phyloP scores from a whole-genome alignment of 441 rosid genomes.

The Isatis lusitanica region DNA sequence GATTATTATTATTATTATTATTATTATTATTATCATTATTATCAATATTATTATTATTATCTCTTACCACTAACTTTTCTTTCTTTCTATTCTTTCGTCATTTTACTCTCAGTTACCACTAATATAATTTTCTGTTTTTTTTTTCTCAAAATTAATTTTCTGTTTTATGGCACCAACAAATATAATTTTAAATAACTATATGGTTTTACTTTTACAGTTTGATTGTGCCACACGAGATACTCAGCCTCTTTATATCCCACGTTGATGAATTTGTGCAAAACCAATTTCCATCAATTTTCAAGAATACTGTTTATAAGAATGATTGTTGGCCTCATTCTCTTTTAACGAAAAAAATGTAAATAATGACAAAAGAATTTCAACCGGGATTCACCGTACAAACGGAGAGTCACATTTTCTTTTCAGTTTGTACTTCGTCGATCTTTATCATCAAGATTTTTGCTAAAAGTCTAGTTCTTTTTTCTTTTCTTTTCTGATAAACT shows the following conservation, averaged over 20 bases:
- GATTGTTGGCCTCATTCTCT: neutral
- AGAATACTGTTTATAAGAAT: neutral
- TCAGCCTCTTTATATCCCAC: neutral
- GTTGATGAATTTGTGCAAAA: neutral
- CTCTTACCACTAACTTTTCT: neutral
- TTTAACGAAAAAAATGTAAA: neutral
- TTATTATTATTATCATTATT: too few species aligned
- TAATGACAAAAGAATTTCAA: neutral
- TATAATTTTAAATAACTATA: neutral
- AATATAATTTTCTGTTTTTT: neutral
- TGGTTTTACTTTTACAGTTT: neutral
- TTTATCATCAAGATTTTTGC: neutral
- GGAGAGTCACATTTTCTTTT: neutral
- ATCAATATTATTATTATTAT: too few species aligned
- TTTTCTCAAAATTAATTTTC: too few species aligned
- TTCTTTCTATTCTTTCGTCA: neutral
- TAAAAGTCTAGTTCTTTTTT: neutral
- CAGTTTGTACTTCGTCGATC: neutral
- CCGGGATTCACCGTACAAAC: neutral
- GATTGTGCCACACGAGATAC: neutral
- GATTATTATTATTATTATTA: too few species aligned
- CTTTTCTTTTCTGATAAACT: neutral
- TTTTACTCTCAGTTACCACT: neutral
- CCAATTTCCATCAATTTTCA: neutral
- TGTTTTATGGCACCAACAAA: neutral